Evolutionary conservation across 345 rosid genomes (phyloP).

Genomic region (Melastoma malabathricum): DNA sequence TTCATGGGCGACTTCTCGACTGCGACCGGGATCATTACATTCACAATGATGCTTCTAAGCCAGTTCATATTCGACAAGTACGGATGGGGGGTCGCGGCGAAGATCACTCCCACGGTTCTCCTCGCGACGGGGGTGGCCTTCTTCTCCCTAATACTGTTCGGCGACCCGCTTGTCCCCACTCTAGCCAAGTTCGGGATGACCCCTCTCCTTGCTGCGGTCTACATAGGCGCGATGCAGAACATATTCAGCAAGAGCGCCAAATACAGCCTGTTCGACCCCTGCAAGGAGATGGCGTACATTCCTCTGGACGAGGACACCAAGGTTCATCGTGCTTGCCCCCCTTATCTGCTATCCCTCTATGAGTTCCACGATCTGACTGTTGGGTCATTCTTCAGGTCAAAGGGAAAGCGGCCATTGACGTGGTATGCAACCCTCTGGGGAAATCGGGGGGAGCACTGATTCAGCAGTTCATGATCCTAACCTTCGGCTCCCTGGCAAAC

Average conservation of each 20-base stretch:
- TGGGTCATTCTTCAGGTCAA: conserved; percentile 40
- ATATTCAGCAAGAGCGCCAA: conserved; percentile 99
- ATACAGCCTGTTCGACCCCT: conserved; percentile 93
- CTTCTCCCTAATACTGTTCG: conserved; percentile 77
- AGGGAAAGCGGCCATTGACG: conserved; percentile 96
- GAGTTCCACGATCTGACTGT: too few species aligned
- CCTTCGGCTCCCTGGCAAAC: conserved; percentile 84
- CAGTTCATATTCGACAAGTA: conserved; percentile 71
- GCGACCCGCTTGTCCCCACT: conserved; percentile 57
- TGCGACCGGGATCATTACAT: conserved; percentile 85
- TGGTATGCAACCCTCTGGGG: conserved; percentile 88
- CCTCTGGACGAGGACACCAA: conserved; percentile 95
- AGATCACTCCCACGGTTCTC: conserved; percentile 79
- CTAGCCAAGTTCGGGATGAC: conserved; percentile 77
- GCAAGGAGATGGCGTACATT: conserved; percentile 98
- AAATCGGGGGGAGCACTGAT: conserved; percentile 94
- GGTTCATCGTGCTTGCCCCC: conserved; percentile 21
- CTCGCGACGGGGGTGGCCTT: conserved; percentile 79
- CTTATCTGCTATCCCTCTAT: too few species aligned
- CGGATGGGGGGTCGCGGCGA: conserved; percentile 97
- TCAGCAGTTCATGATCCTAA: conserved; percentile 95
- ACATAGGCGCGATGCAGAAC: conserved; percentile 96
- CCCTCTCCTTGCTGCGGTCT: conserved; percentile 94
- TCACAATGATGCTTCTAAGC: conserved; percentile 92
- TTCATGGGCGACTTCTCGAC: conserved; percentile 99